phyloP scores from a whole-genome alignment of 495 filamentous ascomycete genomes.

The Amniculicola lignicola region DNA sequence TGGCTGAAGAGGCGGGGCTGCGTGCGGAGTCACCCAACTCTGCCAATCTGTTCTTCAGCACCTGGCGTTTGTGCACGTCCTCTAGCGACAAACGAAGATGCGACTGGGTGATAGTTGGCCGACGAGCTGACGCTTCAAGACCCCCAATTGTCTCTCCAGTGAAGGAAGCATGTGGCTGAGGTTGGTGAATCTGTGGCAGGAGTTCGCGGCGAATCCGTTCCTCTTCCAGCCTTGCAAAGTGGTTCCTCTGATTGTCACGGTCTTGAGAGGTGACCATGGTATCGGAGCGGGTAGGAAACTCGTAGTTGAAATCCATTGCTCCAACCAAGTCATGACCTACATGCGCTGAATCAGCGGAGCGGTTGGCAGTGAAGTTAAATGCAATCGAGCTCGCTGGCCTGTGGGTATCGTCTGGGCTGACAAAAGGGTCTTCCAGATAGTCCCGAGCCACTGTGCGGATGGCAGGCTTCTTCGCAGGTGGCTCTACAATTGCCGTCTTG shows the following conservation, averaged over 20 bases:
- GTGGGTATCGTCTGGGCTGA: slow-evolving; percentile 6
- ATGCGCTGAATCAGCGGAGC: no score
- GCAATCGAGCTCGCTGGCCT: neutral
- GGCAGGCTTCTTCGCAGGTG: no score
- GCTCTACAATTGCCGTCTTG: no score
- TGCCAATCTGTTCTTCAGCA: slow-evolving; percentile 8
- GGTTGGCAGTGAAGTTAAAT: no score
- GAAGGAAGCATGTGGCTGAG: no score
- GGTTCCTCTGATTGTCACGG: neutral
- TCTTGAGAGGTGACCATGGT: neutral
- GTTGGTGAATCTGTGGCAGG: no score
- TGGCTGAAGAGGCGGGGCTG: neutral
- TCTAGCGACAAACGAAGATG: slow-evolving; percentile 9
- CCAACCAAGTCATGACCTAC: no score
- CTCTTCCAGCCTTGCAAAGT: slow-evolving; percentile 13
- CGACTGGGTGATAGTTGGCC: neutral
- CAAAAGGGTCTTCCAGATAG: slow-evolving; percentile 24
- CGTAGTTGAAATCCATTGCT: slow-evolving; percentile 23
- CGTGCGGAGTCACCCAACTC: slow-evolving; percentile 6
- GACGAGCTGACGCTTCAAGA: neutral
- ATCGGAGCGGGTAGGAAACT: slow-evolving; percentile 5
- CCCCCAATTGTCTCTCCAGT: slow-evolving; percentile 23
- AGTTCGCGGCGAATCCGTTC: slow-evolving; percentile 5
- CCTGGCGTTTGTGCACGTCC: slow-evolving; percentile 7
- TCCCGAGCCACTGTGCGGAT: slow-evolving; percentile 4